Base-by-base conservation (phyloP, 768 basidiomycete species). In the Collybia sp. region DNA sequence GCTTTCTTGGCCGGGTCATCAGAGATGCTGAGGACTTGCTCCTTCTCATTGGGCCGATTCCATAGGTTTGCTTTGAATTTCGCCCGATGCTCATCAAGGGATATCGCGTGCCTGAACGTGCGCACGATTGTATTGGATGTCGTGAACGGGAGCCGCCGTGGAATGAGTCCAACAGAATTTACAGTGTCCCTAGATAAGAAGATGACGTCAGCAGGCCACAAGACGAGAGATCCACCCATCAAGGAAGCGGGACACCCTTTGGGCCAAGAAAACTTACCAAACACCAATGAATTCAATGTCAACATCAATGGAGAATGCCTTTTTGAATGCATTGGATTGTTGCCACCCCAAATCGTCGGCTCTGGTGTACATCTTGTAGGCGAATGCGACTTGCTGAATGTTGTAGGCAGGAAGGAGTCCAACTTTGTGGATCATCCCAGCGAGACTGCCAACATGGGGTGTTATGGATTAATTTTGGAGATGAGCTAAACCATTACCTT, bases 81-180 rank as follows among this genome's bases (percentile, higher is more conserved):
- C 43, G 76, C 67, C 1, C 82, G 72, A 5, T 69, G 73, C 45
- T 84, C 82, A 41, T 85, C 82, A n/a, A 87, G 71, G 2, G 82
- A 62, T 9, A 85, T 57, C 0, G 82, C 82, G 40, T 87, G 84
- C 13, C 84, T 72, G 60, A 85, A 82, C 13, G 75, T 72, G 4
- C 69, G 69, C 36, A 82, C 75, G 49, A 76, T 75, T 8, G 68
- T 71, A 40, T 82, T 79, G 2, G 75, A 75, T 1, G 69, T 72
- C 1, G 77, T 77, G 55, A 83, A 83, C 0, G 82, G 83, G 4
- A 83, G 67, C 5, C 75, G 65, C 19, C 70, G 70, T 2, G 73
- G 71, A 42, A 81, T 63, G 34, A 79, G 40, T 10, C 81, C 82
- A 12, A 84, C 80, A 0, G 82, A 83, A 16, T 76, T 73, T 5